phyloP scores from a whole-genome alignment of 2,329 filamentous ascomycete species.

The Neocucurbitaria cava region DNA sequence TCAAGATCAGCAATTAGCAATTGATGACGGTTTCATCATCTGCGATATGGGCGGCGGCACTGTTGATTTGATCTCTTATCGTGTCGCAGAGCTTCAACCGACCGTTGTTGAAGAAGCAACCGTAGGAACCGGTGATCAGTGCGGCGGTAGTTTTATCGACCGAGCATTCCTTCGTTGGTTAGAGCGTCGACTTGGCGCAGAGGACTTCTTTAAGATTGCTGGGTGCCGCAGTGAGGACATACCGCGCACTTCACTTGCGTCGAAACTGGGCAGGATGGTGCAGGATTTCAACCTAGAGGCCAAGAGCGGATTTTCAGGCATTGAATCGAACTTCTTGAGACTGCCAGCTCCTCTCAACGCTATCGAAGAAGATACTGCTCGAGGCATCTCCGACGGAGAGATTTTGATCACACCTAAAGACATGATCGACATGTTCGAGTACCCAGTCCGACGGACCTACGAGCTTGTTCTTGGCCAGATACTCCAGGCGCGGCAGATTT shows the following conservation, averaged over 20 bases:
- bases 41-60: constrained; percentile 43
- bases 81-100: constrained; percentile 11
- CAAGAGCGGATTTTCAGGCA: constrained; percentile 31
- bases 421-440: constrained; percentile 21
- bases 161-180: constrained; percentile 29
- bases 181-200: constrained; percentile 25
- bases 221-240: constrained; percentile 16
- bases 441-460: constrained; percentile 6
- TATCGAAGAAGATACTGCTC: constrained; percentile 18
- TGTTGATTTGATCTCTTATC: constrained; percentile 38
- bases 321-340: constrained; percentile 19
- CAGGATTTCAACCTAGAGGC: constrained; percentile 27
- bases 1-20: constrained; percentile 16
- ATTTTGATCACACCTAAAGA: constrained; percentile 22
- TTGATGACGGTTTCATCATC: constrained; percentile 32
- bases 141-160: constrained; percentile 39
- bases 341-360: constrained; percentile 26
- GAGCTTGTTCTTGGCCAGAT: constrained; percentile 20
- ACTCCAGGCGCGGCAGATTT: neutral
- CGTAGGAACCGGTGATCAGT: constrained; percentile 31
- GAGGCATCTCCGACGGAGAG: constrained; percentile 34
- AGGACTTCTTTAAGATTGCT: constrained; percentile 27
- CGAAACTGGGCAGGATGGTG: constrained; percentile 21
- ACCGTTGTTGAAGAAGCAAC: constrained; percentile 30
- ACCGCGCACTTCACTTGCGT: constrained; percentile 15